Evolutionary conservation across 768 basidiomycete species (phyloP), one percentile per base, ranked within the genome.

Genomic region (Lactarius psammicola): DNA sequence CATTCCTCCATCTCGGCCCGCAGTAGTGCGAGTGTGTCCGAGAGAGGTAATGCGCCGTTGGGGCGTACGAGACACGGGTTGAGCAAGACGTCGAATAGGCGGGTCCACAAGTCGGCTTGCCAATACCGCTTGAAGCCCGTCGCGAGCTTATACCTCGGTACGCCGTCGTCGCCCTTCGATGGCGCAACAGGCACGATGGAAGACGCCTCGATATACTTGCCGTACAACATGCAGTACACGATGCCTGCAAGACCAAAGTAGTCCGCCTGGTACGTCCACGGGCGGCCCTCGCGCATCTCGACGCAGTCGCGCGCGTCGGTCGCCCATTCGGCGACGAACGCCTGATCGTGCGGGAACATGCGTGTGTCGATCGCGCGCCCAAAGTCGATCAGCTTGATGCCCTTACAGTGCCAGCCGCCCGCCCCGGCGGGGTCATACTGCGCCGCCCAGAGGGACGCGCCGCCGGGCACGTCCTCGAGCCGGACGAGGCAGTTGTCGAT

Each of bases 401-500:
- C 97, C 75, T 97, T 94, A 75, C 80, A 76, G 61, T 79, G 75
- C 97, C 97, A 99, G 4, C 96, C 96, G 30, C 85, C 84, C 18
- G 84, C 85, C 20, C 96, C 96, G 0, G 80, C 78, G 1, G 89
- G 85, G 64, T 88, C 85, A 78, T 98, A 98, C n/a, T 80, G 76
- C 58, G 84, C 77, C 1, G 86, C 83, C 88, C 95, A 94, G 1
- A 85, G 81, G 0, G 87, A 80, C 0, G 82, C 76, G 1, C 87
- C 87, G 3, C 87, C 87, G 1, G 88, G 87, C 4, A 90, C 87
- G 59, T 92, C 90, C 68, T 94, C 90, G 54, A 99, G 82, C 5
- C 97, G 87, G 10, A 98, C 80, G n/a, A 99, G 83, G 74, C 95
- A 97, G 78, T 99, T 99, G 78, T 99, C 97, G 75, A 98, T 97